These are phyloP conservation scores for Gossypium davidsonii DNA, from an alignment of 441 rosid species.

Conservation along the genomic window DNA sequence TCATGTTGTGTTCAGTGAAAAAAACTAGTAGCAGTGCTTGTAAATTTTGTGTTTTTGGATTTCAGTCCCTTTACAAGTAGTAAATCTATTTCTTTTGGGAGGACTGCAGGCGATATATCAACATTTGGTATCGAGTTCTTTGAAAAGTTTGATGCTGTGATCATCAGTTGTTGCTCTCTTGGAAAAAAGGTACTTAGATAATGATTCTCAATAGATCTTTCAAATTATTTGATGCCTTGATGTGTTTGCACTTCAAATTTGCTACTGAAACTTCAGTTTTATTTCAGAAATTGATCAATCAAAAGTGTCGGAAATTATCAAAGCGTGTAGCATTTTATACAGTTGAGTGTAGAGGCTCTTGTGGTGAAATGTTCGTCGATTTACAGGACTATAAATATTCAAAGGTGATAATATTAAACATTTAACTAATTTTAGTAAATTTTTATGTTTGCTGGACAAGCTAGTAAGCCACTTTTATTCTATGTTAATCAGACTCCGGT, in stretches of 20 bases:
- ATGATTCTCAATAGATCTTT: background rate
- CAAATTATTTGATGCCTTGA: background rate
- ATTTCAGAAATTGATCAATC: conserved; percentile 58
- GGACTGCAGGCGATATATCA: conserved; percentile 50
- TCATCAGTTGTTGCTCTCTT: conserved; percentile 54
- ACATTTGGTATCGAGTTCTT: conserved; percentile 45
- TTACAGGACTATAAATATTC: conserved; percentile 52
- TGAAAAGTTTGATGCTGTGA: conserved; percentile 62
- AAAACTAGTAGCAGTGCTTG: too few species aligned
- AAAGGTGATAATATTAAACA: conserved; percentile 33
- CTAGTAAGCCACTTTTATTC: background rate
- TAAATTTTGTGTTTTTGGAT: too few species aligned
- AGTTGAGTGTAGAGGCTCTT: conserved; percentile 68
- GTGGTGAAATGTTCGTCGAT: conserved; percentile 82
- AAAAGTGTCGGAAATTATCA: conserved; percentile 59
- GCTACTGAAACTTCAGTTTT: background rate
- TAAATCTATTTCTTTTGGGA: background rate
- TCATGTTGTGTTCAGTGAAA: background rate
- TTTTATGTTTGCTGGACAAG: background rate
- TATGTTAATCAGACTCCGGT: background rate
- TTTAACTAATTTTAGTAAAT: background rate
- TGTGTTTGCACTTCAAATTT: conserved; percentile 4
- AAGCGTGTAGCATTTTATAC: conserved; percentile 77
- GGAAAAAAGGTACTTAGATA: conserved; percentile 40
- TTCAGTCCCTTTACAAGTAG: too few species aligned